These are phyloP conservation scores for Paraconiothyrium sp. DNA, from an alignment of 2,329 filamentous ascomycete genomes.

Conservation along the genomic window DNA sequence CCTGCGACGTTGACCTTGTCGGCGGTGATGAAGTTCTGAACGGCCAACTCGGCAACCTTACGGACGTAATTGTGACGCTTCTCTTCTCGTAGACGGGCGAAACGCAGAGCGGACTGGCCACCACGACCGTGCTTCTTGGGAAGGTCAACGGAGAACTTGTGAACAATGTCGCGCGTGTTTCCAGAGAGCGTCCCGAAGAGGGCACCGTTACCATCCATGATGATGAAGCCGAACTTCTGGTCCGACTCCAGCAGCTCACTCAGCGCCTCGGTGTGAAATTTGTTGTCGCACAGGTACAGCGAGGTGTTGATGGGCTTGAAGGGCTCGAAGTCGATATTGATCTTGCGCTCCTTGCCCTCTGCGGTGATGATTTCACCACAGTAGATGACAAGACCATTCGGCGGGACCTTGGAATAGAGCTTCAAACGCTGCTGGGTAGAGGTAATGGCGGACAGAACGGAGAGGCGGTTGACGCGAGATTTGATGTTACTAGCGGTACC, in stretches of 20 bases:
- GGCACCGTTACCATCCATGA: constrained; percentile 99
- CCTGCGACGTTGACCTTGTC: constrained; percentile 99
- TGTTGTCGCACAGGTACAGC: constrained; percentile 99
- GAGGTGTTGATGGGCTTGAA: constrained; percentile 99
- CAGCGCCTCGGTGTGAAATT: constrained; percentile 97
- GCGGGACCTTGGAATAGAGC: constrained; percentile 98
- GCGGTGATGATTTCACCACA: constrained; percentile 99
- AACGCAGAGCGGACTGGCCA: constrained; percentile 99
- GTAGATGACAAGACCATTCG: constrained; percentile 97
- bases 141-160: constrained; percentile 98
- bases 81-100: constrained; percentile 98
- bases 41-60: constrained; percentile 96
- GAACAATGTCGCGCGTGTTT: constrained; percentile 94
- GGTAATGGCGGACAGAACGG: constrained; percentile 96
- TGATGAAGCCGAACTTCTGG: constrained; percentile 99
- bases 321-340: constrained; percentile 99
- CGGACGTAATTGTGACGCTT: constrained; percentile 99
- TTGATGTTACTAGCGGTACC: constrained; percentile 99
- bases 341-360: constrained; percentile 98
- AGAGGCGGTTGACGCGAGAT: constrained; percentile 98
- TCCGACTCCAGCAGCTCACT: constrained; percentile 98
- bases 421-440: constrained; percentile 99
- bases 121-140: constrained; percentile 99
- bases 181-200: constrained; percentile 96
- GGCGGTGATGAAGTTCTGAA: constrained; percentile 98